phyloP scores from a whole-genome alignment of 306 rosid genomes.

The Vigna nakashimae region DNA sequence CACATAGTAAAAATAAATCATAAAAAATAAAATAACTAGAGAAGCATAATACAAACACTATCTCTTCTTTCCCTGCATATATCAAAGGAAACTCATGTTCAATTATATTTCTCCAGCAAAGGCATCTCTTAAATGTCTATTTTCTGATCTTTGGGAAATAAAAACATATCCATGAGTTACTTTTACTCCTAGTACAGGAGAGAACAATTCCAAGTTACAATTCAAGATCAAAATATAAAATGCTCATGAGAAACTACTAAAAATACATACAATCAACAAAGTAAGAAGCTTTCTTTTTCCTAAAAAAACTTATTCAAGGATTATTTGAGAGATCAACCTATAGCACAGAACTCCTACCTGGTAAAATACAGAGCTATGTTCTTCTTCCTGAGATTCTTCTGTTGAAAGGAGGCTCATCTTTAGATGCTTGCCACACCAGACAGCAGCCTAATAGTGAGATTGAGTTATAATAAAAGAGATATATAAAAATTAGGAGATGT shows the following conservation, averaged over 20 bases:
- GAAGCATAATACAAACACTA: background rate
- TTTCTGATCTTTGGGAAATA: background rate
- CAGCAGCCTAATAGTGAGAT: constrained; percentile 58
- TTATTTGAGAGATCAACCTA: constrained; percentile 17
- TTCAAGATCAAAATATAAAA: background rate
- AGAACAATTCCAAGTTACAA: constrained; percentile 6
- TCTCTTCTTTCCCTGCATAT: constrained; percentile 2
- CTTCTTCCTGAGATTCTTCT: constrained; percentile 86
- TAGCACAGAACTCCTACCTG: constrained; percentile 60
- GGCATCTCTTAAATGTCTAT: background rate
- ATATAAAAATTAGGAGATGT: constrained; percentile 1
- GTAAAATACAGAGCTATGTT: constrained; percentile 72
- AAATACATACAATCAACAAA: background rate
- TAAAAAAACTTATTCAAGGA: background rate
- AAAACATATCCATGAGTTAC: constrained; percentile 9
- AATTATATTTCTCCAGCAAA: background rate
- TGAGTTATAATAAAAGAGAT: constrained; percentile 24
- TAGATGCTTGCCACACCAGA: constrained; percentile 88
- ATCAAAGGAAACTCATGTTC: background rate
- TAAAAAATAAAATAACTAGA: background rate
- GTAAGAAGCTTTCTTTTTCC: background rate
- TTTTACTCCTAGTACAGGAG: constrained; percentile 18
- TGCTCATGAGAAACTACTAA: background rate
- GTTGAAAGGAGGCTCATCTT: constrained; percentile 84
- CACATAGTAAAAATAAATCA: background rate